These are phyloP conservation scores for Nothopassalora personata DNA, from an alignment of 2,329 filamentous ascomycete genomes.

Conservation along the genomic window DNA sequence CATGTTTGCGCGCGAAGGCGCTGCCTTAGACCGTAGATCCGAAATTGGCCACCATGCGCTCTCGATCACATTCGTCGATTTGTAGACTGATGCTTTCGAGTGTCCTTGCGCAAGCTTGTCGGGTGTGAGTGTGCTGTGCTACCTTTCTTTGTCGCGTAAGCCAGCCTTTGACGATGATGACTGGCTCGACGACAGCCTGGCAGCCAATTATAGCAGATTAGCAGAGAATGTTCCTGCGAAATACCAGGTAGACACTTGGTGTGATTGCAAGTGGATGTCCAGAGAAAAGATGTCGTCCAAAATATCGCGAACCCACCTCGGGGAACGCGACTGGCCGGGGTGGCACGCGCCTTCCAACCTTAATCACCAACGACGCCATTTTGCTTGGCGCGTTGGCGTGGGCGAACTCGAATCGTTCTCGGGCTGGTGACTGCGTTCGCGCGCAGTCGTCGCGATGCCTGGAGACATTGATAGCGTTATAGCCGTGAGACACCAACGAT, in stretches of 20 bases:
- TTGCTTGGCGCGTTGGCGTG: neutral
- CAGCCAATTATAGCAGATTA: neutral
- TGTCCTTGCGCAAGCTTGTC: neutral
- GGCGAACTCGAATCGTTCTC: neutral
- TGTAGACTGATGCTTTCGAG: neutral
- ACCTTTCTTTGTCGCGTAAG: neutral
- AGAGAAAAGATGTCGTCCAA: neutral
- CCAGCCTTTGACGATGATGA: neutral
- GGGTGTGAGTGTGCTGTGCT: neutral
- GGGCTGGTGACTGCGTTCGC: neutral
- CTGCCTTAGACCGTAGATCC: neutral
- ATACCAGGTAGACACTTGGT: neutral
- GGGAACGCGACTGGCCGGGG: neutral
- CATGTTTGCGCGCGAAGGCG: slow-evolving; percentile 4
- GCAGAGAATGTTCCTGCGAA: neutral
- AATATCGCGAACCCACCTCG: neutral
- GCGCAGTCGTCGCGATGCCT: neutral
- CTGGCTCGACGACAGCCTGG: neutral
- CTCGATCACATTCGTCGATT: neutral
- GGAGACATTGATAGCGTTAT: neutral
- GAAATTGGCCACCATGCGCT: neutral
- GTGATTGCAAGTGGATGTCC: neutral
- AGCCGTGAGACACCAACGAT: neutral
- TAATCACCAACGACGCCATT: neutral
- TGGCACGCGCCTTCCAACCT: neutral